Evolutionary conservation across 2,329 filamentous ascomycete species (phyloP), one percentile per base, ranked within the genome.

Genomic region (Botrytis tulipae): DNA sequence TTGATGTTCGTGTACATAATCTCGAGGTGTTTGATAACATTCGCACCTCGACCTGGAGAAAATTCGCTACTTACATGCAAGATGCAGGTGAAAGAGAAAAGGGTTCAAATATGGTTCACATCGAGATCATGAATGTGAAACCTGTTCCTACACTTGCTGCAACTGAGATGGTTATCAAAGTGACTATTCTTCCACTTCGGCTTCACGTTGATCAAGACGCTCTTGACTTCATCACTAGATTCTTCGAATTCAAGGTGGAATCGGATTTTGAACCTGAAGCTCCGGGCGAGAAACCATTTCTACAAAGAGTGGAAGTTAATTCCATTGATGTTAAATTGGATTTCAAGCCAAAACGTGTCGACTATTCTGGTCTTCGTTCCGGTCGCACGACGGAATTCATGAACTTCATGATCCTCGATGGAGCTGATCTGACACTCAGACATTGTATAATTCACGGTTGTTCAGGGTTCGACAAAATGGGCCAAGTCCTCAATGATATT

Each of bases 331-430:
- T 99, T 73, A 94, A 92, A 79, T 89, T 97, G 5, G 96, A 99
- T 82, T 99, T 99, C 84, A 99, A 99, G 82, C 96, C 96, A 14
- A 98, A 99, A 83, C 90, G 94, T n/a, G 93, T 99, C 29, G 95
- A 99, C 82, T 99, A 99, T 78, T 93, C 91, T 0, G 95, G 95
- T 5, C 87, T 99, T 5, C 91, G 95, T 40, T 98, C 96, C 1
- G 96, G 96, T 2, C 94, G 93, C 77, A 98, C 96, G 0, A 97
- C 94, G 0, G 96, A 99, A 82, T 97, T 99, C 80, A 98, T 98
- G 95, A 99, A 99, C 82, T 98, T 99, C 81, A 88, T 99, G 76
- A 93, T 95, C 22, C 88, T 99, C 1, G 96, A 99, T 78, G 91
- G 93, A 76, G 91, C 96, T 3, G 91, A 95, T 75, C 92, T 99